Evolutionary conservation across 768 basidiomycete genomes (phyloP), one percentile per base, ranked within the genome.

Genomic region (Collybia sordida): DNA sequence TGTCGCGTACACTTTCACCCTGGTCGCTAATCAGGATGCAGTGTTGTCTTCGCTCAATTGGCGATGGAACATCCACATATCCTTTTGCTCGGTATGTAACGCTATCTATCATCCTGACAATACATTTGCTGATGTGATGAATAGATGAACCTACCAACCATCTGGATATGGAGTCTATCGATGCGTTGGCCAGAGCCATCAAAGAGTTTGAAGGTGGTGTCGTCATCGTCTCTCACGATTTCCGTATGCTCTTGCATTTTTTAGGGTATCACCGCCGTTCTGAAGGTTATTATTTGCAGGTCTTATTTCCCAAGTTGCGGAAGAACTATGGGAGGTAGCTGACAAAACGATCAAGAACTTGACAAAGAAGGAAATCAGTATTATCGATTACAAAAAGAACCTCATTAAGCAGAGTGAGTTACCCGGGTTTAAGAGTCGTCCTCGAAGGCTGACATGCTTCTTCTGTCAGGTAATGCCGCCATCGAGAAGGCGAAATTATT

Each of bases 161-260:
- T 70, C 82, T 97, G 80, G 94, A 97, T 67, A 96, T 97, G 96
- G 87, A 82, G 57, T 95, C 93, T 23, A 99, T 99, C 67, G 96
- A 98, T 65, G 96, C 97, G 1, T 82, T 99, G 42, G 97, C 97
- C 6, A 68, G 70, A 21, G 96, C 97, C 43, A 98, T 99, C 79
- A 97, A 96, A 69, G 91, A 90, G 64, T 99, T 92, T 67, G 88
- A 91, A 63, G 97, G 97, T 52, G 96, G 97, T 61, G 97, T 99
- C 35, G 97, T 98, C 59, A 98, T 99, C 66, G 97, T 99, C 56
- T 98, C 95, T 42, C 97, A 98, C 76, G 96, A 99, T 72, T 99
- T 99, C 89, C 90, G 96, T 91, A 60, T 57, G 88, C 21, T 14
- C 9, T 44, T n/a, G 15, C 25, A 25, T 48, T 23, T 27, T 31